Evolutionary conservation across 2,329 filamentous ascomycete genomes (phyloP), one percentile per base, ranked within the genome.

Genomic region (Neopestalotiopsis clavispora): DNA sequence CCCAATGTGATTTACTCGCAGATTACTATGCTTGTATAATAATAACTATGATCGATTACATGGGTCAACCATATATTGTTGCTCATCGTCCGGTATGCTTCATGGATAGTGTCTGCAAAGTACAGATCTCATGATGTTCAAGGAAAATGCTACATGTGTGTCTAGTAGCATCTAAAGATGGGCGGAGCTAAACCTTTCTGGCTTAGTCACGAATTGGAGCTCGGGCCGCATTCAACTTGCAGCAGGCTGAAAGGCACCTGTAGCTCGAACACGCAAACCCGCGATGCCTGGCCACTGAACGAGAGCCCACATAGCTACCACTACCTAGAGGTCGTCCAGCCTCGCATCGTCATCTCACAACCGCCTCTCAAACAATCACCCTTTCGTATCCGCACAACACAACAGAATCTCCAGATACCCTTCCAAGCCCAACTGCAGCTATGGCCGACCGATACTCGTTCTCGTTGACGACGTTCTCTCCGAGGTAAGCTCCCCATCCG

Each of bases 361-460:
- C 32, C 28, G 5, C 13, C 40, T 52, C 23, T 56, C 38, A 67
- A 58, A 40, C 7, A 17, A 20, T 40, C 40, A 7, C 23, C 23
- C 4, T 59, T 38, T 42, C 42, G 14, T 28, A n/a, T 52, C 61
- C 49, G 45, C 34, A 42, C 49, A 23, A 40, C 45, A 68, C 12
- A 40, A 38, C 56, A 66, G 68, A 65, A 34, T 66, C 67, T 68
- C 62, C 69, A 67, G 7, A 65, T 59, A 57, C 40, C 28, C 28
- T n/a, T n/a, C 13, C 4, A 23, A 28, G 23, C 45, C 23, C 28
- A 63, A 68, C 70, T 58, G 71, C 69, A 77, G 86, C 74, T 80
- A 99, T 99, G 95, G 95, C 96, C 79, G 96, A 99, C 84, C 90
- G 96, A 87, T 99, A 99, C 85, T 98, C 95, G 68, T 99, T 99